Base-by-base conservation (phyloP, 176 grass and related monocot species). In the Phoenix roebelenii region DNA sequence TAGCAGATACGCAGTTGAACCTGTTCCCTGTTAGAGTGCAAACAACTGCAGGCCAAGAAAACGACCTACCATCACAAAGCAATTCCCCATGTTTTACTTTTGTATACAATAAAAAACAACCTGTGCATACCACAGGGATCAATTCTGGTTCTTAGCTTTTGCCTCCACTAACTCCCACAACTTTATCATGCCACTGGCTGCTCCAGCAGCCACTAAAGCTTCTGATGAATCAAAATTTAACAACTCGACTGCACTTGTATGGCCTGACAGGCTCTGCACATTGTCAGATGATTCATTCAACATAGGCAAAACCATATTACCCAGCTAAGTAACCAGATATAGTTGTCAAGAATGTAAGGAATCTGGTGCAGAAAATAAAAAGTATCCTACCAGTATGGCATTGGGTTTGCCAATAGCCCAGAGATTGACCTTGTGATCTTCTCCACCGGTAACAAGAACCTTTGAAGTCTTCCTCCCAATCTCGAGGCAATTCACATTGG, bases 371-470 rank as follows among this genome's bases (percentile, higher is more conserved):
- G 35, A 1, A 14, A 44, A 44, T 14, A 44, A 44, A 12, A 49
- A 29, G 28, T 55, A 49, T 20, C 64, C 50, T 87, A 97, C 92
- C 91, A 88, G 29, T 75, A 91, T 65, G 23, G 78, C 74, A 63
- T 67, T 85, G 15, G 81, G 92, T 74, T 88, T 96, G 58, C 92
- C 92, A 20, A 96, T 71, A 64, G 65, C 77, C 92, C 87, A 97
- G 82, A 97, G 72, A 79, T 91, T 97, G 70, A 97, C 87, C 65
- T 83, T 85, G 49, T 78, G 57, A 83, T 97, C 92, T 5, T 97
- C 87, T 56, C 87, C 92, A 62, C 87, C 92, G 3, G 92, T 91
- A 25, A 91, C 69, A 55, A 97, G 66, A 22, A 82, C 80, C 69
- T 81, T 97, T 50, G 84, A 91, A 61, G 81, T 72, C 72, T 62